Evolutionary conservation across 2,329 filamentous ascomycete species (phyloP), one percentile per base, ranked within the genome.

Genomic region (Xylariaceae sp.): DNA sequence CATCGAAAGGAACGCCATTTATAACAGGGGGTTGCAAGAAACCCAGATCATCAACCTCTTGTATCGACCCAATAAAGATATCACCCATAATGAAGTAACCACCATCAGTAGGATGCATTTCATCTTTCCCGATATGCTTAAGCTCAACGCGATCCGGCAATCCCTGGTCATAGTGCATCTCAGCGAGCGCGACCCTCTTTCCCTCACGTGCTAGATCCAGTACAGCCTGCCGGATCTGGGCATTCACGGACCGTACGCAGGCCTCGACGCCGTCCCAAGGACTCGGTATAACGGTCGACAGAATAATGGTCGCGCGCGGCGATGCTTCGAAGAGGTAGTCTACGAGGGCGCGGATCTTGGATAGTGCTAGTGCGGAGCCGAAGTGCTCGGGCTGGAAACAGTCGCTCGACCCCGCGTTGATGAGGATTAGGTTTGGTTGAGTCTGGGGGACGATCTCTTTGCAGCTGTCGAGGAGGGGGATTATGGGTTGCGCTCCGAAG

Each of bases 1-100:
- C 52, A 38, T 55, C 47, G 20, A 25, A 46, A 2, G 52, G 21
- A 7, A 55, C 42, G n/a, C 52, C 52, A 12, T 55, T 55, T 17
- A 45, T 44, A 11, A 59, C 50, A 7, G 57, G 55, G 2, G 49
- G 38, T 14, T 48, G 47, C 22, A 61, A 25, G 47, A 54, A 58
- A 14, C 56, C 58, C 14, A 56, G 58, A 19, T 54, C 53, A 14
- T 59, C 56, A n/a, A 55, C 57, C 21, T 61, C 58, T 10, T 51
- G 45, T 14, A 60, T 59, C 21, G 54, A 54, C 37, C 58, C 57
- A 22, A 60, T 59, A 38, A 60, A 60, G 17, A 59, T 57, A n/a
- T 60, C 57, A n/a, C 56, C 58, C 58, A 60, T 60, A 37, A 59
- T 52, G 41, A 59, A 59, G 39, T 60, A 60, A n/a, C 58, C 58